Evolutionary conservation across 2,329 filamentous ascomycete genomes (phyloP).

Genomic region (Aspergillus viridinutans): DNA sequence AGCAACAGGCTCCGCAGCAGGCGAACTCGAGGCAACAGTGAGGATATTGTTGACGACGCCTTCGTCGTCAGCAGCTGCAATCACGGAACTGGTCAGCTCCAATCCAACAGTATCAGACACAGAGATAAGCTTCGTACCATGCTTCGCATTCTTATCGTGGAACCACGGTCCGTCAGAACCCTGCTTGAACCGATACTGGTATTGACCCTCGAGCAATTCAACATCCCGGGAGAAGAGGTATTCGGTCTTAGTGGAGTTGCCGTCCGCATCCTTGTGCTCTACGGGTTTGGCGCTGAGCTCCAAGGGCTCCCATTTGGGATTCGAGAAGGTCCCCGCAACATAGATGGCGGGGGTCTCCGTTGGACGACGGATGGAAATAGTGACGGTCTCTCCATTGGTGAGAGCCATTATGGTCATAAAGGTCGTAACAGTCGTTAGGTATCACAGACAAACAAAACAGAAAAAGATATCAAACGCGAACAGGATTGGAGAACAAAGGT

Average conservation of each 20-base stretch:
- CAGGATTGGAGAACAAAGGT: slow-evolving; percentile 6
- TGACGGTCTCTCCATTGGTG: slow-evolving; percentile 19
- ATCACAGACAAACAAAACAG: neutral
- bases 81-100: neutral
- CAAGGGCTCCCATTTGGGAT: slow-evolving; percentile 25
- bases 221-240: slow-evolving; percentile 20
- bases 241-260: slow-evolving; percentile 14
- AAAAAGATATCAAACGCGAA: slow-evolving; percentile 16
- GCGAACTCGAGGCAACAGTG: slow-evolving; percentile 4
- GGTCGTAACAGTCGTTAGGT: slow-evolving; percentile 19
- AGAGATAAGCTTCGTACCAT: slow-evolving; percentile 16
- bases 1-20: slow-evolving; percentile 2
- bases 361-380: slow-evolving; percentile 24
- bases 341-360: slow-evolving; percentile 22
- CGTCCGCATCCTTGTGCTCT: slow-evolving; percentile 11
- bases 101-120: neutral
- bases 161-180: slow-evolving; percentile 23
- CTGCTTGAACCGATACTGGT: slow-evolving; percentile 26
- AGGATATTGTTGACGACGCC: slow-evolving; percentile 21
- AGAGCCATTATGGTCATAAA: slow-evolving; percentile 18
- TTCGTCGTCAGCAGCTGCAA: slow-evolving; percentile 20
- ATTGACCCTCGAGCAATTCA: slow-evolving; percentile 17
- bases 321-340: slow-evolving; percentile 24
- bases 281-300: slow-evolving; percentile 21
- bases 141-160: slow-evolving; percentile 21